Base-by-base conservation (phyloP, 495 filamentous ascomycete species). In the Aspergillus steynii region DNA sequence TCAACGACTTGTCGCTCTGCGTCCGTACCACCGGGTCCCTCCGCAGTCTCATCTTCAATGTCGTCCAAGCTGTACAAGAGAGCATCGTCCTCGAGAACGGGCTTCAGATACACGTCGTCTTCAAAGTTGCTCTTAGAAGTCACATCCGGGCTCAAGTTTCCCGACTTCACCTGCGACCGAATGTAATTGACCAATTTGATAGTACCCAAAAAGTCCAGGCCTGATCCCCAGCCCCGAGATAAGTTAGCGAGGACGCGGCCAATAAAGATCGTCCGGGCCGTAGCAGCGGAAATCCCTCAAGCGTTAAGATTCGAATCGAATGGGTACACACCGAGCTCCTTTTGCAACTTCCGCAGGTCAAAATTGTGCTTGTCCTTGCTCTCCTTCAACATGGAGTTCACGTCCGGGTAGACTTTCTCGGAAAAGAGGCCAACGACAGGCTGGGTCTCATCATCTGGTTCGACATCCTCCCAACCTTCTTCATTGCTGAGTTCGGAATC, bases 101-200 rank as follows among this genome's bases (percentile, higher is more conserved):
- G 94, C 74, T 90, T 88, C 55, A 97, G 73, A 66, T 87, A 95
- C 55, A 79, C 74, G 58, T 98, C 93, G 58, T 91, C 86, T 31
- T 87, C 78, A 64, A 96, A 88, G 34, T 83, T 76, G 14, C 74
- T 73, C 60, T 75, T 79, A 9, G 83, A 81, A 50, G 87, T 85
- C 32, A 87, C 73, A 56, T 84, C 76, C 1, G 84, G 82, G 3
- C 81, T 71, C 10, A 73, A 65, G 49, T 84, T 79, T 46, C 84
- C 86, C 51, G 67, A 70, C 61, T 80, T 79, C 7, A 82, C 82
- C 61, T 83, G 68, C 7, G 79, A 70, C 5, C 89, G 88, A 51
- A 91, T 83, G 62, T 88, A 95, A 72, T 97, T 98, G 65, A 97
- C 85, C 12, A 97, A 76, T 72, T 92, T 96, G 60, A 97, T 86